Evolutionary conservation across 208 protist genomes (phyloP).

Genomic region (Trypanosoma brucei): DNA sequence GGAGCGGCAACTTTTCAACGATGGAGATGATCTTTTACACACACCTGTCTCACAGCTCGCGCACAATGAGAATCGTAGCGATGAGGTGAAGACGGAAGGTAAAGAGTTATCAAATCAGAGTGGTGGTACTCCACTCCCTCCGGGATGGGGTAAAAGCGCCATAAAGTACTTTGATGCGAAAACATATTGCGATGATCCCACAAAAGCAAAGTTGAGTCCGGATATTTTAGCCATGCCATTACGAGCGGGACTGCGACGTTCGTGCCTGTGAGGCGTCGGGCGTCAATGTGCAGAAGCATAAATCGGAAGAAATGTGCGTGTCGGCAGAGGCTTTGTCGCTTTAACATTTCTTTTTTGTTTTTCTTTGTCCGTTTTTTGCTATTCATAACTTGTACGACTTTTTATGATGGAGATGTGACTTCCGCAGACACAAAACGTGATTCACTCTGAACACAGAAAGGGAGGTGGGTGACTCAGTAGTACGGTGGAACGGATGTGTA

Average conservation of each 20-base stretch:
- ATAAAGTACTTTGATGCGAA: constrained; percentile 69
- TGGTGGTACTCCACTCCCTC: constrained; percentile 19
- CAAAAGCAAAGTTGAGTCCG: constrained; percentile 43
- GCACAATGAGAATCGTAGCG: neutral
- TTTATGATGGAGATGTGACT: no score
- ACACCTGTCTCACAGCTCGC: constrained; percentile 14
- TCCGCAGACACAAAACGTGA: no score
- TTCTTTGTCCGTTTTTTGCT: no score
- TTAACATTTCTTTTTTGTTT: no score
- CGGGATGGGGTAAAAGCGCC: constrained; percentile 74
- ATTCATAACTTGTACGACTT: no score
- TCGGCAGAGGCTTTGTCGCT: no score
- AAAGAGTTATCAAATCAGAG: neutral
- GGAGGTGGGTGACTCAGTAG: no score
- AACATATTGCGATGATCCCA: constrained; percentile 73
- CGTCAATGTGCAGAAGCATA: neutral
- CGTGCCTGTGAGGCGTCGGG: neutral
- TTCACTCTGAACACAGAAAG: no score
- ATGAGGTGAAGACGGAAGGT: neutral
- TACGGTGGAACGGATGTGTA: no score
- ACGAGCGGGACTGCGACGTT: constrained; percentile 6
- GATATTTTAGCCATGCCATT: constrained; percentile 24
- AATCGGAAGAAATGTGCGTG: neutral
- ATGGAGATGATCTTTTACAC: neutral
- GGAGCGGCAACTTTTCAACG: constrained; percentile 15